These are phyloP conservation scores for Biscogniauxia marginata DNA, from an alignment of 2,329 filamentous ascomycete species.

Conservation along the genomic window DNA sequence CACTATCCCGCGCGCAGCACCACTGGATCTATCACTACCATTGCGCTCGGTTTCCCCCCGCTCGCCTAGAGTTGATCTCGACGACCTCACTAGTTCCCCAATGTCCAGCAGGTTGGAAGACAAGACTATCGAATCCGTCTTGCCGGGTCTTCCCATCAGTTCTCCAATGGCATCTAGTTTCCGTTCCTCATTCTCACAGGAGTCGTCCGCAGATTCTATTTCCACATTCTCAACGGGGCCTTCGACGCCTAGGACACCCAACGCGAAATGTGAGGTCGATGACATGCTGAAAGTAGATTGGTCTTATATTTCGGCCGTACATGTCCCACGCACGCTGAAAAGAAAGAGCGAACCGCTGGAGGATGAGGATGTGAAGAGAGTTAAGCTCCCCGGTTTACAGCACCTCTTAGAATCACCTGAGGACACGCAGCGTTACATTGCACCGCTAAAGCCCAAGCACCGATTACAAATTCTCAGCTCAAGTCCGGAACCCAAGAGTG, in stretches of 20 bases:
- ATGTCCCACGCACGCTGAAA: slow-evolving; percentile 5
- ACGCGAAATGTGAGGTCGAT: slow-evolving; percentile 11
- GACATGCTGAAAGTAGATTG: background rate
- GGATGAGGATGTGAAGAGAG: slow-evolving; percentile 4
- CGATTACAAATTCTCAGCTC: slow-evolving; percentile 12
- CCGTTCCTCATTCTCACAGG: slow-evolving; percentile 20
- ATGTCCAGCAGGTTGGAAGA: slow-evolving; percentile 1
- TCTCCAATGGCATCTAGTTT: slow-evolving; percentile 19
- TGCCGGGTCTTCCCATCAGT: slow-evolving; percentile 8
- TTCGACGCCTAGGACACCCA: slow-evolving; percentile 19
- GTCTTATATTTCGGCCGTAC: slow-evolving; percentile 2
- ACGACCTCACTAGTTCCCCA: slow-evolving; percentile 1
- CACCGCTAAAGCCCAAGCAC: background rate
- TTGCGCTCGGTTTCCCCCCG: slow-evolving; percentile 6
- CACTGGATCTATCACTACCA: slow-evolving; percentile 3
- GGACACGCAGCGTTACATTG: background rate
- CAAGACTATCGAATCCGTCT: background rate
- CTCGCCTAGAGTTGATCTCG: slow-evolving; percentile 7
- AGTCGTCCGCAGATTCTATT: slow-evolving; percentile 11
- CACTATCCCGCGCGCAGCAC: slow-evolving; percentile 4
- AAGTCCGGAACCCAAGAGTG: slow-evolving; percentile 19
- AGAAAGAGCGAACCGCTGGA: slow-evolving; percentile 10
- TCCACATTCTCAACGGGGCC: slow-evolving; percentile 14
- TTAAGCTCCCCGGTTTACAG: slow-evolving; percentile 17
- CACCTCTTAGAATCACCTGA: slow-evolving; percentile 3